Conservation (phyloP, 768 basidiomycete species). For the Tulasnella sp. region DNA sequence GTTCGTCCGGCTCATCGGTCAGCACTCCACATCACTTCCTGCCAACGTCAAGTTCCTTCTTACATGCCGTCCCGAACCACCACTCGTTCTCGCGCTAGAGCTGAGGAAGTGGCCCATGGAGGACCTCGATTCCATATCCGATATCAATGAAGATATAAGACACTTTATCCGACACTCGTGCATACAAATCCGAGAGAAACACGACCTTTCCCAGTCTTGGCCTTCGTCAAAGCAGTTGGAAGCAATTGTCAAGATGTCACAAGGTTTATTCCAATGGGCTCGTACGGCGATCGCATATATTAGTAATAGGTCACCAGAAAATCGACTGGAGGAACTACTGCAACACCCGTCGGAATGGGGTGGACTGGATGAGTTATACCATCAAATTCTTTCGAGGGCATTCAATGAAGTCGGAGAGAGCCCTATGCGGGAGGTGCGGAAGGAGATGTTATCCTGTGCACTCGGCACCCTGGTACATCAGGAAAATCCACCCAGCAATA, state of each 20-base stretch:
- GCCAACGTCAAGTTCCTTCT: neutral
- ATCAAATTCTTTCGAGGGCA: too few relatives aligned
- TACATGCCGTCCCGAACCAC: neutral
- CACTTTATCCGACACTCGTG: neutral
- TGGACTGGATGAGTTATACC: neutral
- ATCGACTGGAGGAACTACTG: too few relatives aligned
- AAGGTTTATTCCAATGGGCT: neutral
- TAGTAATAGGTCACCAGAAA: too few relatives aligned
- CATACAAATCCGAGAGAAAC: neutral
- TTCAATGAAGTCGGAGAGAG: too few relatives aligned
- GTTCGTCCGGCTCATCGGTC: neutral
- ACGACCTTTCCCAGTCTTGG: neutral
- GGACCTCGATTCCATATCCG: neutral
- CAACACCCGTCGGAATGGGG: neutral
- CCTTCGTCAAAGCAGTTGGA: neutral
- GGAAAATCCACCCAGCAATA: too few relatives aligned
- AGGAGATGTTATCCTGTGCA: too few relatives aligned
- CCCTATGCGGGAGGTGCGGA: too few relatives aligned
- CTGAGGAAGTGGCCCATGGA: neutral
- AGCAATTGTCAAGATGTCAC: neutral
- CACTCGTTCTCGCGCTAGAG: neutral
- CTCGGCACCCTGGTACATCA: too few relatives aligned
- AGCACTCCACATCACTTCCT: neutral
- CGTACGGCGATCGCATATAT: neutral
- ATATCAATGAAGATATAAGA: neutral